These are phyloP conservation scores for Colletotrichum agaves DNA, from an alignment of 2,329 filamentous ascomycete genomes.

Conservation along the genomic window DNA sequence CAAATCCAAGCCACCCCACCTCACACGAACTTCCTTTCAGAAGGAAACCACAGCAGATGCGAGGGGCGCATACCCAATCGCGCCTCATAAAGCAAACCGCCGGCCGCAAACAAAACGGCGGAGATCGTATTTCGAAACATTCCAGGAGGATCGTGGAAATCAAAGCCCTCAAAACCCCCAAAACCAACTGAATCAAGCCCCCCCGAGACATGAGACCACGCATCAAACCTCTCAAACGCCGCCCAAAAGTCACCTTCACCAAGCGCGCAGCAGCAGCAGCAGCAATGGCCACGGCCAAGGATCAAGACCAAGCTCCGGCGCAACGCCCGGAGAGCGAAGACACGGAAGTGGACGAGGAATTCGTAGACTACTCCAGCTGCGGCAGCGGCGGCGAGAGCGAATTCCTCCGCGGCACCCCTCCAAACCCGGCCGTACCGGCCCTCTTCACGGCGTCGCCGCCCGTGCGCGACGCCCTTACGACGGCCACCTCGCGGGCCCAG, in stretches of 20 bases:
- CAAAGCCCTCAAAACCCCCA: background rate
- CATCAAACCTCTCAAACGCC: slow-evolving; percentile 41
- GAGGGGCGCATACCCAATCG: background rate
- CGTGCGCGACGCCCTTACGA: slow-evolving; percentile 73
- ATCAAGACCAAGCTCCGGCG: slow-evolving; percentile 4
- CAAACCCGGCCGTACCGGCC: slow-evolving; percentile 55
- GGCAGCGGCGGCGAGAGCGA: slow-evolving; percentile 4
- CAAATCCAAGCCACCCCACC: background rate
- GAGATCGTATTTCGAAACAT: too few relatives aligned
- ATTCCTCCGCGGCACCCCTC: slow-evolving; percentile 9
- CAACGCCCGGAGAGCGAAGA: slow-evolving; percentile 15
- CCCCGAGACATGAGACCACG: slow-evolving; percentile 37
- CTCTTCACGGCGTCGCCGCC: slow-evolving; percentile 69
- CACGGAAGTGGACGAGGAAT: slow-evolving; percentile 30
- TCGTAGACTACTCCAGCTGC: slow-evolving; percentile 30
- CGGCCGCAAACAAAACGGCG: too few relatives aligned
- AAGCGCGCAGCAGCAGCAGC: slow-evolving; percentile 30
- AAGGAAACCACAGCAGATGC: background rate
- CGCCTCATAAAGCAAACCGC: background rate
- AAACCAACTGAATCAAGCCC: background rate
- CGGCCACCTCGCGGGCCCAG: slow-evolving; percentile 81
- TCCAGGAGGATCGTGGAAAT: too few relatives aligned
- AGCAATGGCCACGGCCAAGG: slow-evolving; percentile 34
- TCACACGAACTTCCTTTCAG: slow-evolving; percentile 24
- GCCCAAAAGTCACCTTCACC: slow-evolving; percentile 47